These are phyloP conservation scores for Botrytis hyacinthi DNA, from an alignment of 2,329 filamentous ascomycete genomes.

Conservation along the genomic window DNA sequence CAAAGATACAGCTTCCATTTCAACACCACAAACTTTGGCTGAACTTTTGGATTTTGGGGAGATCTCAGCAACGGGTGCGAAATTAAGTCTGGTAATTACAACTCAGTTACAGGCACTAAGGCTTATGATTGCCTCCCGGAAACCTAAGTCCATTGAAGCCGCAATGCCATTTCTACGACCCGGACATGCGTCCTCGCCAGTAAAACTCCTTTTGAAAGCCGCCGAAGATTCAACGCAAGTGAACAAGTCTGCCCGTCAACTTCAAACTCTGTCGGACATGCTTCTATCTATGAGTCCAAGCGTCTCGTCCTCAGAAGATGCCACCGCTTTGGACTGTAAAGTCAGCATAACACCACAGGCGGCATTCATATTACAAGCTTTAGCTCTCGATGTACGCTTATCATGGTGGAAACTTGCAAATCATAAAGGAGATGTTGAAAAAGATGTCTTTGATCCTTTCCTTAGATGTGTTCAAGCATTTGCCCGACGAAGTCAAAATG, in stretches of 20 bases:
- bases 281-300: conserved; percentile 66
- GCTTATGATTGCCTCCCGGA: conserved; percentile 59
- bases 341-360: conserved; percentile 55
- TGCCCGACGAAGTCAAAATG: conserved; percentile 47
- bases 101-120: conserved; percentile 65
- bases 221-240: conserved; percentile 45
- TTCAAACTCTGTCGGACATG: conserved; percentile 64
- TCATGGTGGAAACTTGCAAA: conserved; percentile 63
- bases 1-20: conserved; percentile 39
- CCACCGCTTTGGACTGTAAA: conserved; percentile 50
- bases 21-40: conserved; percentile 47
- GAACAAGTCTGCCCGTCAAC: conserved; percentile 60
- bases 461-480: conserved; percentile 62
- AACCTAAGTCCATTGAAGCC: conserved; percentile 57
- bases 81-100: conserved; percentile 56
- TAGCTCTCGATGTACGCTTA: conserved; percentile 61
- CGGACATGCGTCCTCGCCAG: conserved; percentile 54
- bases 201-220: conserved; percentile 52
- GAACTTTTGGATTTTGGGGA: conserved; percentile 62
- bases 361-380: conserved; percentile 61
- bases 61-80: conserved; percentile 43
- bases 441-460: conserved; percentile 65
- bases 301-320: conserved; percentile 62
- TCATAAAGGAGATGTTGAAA: conserved; percentile 58
- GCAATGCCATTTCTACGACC: conserved; percentile 55